Percentiles rank a stretch among this genome's conserved stretches.
phyloP scores from a whole-genome alignment of 495 filamentous ascomycete genomes.

The Cryomyces minteri region DNA sequence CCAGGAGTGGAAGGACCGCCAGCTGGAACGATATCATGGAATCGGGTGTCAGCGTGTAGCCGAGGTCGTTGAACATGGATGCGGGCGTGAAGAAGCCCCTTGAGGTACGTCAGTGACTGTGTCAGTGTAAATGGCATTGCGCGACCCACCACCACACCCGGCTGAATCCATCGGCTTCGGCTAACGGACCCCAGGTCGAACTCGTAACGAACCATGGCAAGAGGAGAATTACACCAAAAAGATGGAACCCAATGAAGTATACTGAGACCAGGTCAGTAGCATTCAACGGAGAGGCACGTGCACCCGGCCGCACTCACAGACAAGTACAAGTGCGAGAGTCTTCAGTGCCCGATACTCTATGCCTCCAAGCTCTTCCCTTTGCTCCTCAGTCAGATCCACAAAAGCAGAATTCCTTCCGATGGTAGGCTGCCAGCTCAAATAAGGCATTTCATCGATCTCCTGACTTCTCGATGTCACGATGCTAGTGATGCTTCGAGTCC shows the following conservation, averaged over 20 bases:
- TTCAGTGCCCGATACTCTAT: constrained; percentile 90
- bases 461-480: constrained; percentile 22
- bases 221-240: constrained; percentile 52
- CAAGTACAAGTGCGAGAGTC: constrained; percentile 58
- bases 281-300: background rate
- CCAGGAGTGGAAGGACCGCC: constrained; percentile 52
- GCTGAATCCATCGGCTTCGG: constrained; percentile 40
- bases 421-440: constrained; percentile 86
- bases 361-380: constrained; percentile 81
- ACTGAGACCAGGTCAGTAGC: constrained; percentile 11
- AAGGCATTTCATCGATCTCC: constrained; percentile 47
- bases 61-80: constrained; percentile 77
- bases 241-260: constrained; percentile 61
- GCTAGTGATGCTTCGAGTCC: constrained; percentile 18
- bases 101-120: background rate
- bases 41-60: constrained; percentile 71
- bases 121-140: background rate
- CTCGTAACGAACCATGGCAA: constrained; percentile 60
- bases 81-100: constrained; percentile 65
- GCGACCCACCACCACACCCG: constrained; percentile 58
- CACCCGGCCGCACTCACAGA: constrained; percentile 6
- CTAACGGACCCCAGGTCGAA: constrained; percentile 26
- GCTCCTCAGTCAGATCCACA: constrained; percentile 68
- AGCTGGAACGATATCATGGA: constrained; percentile 76
- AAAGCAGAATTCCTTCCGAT: constrained; percentile 85